These are phyloP conservation scores for Blastobotrys americana DNA, from an alignment of 805 yeast genomes.

Conservation along the genomic window DNA sequence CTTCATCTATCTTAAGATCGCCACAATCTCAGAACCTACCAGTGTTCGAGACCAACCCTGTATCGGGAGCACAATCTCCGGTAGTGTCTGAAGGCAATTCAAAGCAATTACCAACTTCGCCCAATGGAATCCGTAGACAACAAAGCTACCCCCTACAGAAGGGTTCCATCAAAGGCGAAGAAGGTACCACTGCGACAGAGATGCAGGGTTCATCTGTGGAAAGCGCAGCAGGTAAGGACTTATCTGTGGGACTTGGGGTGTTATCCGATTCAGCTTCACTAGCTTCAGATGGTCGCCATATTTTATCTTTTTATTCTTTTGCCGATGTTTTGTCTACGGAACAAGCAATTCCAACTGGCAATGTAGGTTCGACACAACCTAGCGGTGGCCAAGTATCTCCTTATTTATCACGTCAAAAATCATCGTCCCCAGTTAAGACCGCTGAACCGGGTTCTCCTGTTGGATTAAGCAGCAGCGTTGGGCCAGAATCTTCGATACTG, in stretches of 20 bases:
- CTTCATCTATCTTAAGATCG: slow-evolving; percentile 19
- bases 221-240: background rate
- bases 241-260: background rate
- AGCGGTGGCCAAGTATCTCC: slow-evolving; percentile 6
- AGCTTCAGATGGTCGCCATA: slow-evolving; percentile 9
- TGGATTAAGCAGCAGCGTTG: background rate
- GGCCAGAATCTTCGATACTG: slow-evolving; percentile 5
- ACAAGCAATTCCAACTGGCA: background rate
- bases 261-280: background rate
- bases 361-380: slow-evolving; percentile 7
- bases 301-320: slow-evolving; percentile 56
- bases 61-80: slow-evolving; percentile 3
- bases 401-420: slow-evolving; percentile 1
- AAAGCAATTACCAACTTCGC: background rate
- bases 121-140: background rate
- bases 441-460: background rate
- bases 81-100: background rate
- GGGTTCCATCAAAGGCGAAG: background rate
- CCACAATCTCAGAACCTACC: slow-evolving; percentile 7
- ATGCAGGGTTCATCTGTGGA: background rate
- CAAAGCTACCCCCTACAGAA: background rate
- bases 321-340: slow-evolving; percentile 54
- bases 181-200: background rate
- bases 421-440: background rate
- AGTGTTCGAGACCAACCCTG: slow-evolving; percentile 1